Percentiles rank a stretch among this genome's conserved stretches.
phyloP scores from a whole-genome alignment of 2,329 filamentous ascomycete genomes.

The Fusarium aywerte region DNA sequence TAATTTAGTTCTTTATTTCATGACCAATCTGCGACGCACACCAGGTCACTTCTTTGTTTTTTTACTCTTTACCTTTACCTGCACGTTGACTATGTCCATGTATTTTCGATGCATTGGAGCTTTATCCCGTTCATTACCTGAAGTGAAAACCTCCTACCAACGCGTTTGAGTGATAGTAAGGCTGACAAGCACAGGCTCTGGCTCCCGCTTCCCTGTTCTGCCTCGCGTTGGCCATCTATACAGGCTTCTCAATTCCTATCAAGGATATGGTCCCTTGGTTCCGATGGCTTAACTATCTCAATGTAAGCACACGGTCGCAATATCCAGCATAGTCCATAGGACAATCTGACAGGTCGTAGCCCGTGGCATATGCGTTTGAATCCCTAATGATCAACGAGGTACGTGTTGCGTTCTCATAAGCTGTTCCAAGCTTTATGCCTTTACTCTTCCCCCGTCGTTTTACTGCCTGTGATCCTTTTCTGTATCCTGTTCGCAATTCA shows the following conservation, averaged over 20 bases:
- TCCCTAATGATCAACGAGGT: slow-evolving; percentile 71
- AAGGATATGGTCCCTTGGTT: slow-evolving; percentile 70
- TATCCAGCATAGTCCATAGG: not conserved
- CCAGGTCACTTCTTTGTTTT: slow-evolving; percentile 60
- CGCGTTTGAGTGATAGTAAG: not conserved
- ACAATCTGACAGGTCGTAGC: slow-evolving; percentile 34
- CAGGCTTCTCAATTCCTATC: slow-evolving; percentile 59
- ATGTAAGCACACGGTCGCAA: slow-evolving; percentile 41
- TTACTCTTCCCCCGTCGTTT: too few relatives aligned
- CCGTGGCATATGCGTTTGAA: slow-evolving; percentile 73
- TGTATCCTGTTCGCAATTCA: too few relatives aligned
- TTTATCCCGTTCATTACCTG: not conserved
- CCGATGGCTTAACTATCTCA: slow-evolving; percentile 72
- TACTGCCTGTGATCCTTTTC: too few relatives aligned
- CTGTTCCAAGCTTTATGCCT: not conserved
- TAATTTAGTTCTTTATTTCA: slow-evolving; percentile 60
- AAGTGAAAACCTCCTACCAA: not conserved
- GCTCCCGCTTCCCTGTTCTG: slow-evolving; percentile 53
- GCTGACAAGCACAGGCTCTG: slow-evolving; percentile 50
- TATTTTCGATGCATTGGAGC: slow-evolving; percentile 56
- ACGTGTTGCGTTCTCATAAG: accelerated
- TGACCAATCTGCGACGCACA: slow-evolving; percentile 57
- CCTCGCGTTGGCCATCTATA: slow-evolving; percentile 49
- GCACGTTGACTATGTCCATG: slow-evolving; percentile 45
- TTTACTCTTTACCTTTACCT: slow-evolving; percentile 56